Base-by-base conservation (phyloP, 805 yeast genomes). In the Ogataea neopini region DNA sequence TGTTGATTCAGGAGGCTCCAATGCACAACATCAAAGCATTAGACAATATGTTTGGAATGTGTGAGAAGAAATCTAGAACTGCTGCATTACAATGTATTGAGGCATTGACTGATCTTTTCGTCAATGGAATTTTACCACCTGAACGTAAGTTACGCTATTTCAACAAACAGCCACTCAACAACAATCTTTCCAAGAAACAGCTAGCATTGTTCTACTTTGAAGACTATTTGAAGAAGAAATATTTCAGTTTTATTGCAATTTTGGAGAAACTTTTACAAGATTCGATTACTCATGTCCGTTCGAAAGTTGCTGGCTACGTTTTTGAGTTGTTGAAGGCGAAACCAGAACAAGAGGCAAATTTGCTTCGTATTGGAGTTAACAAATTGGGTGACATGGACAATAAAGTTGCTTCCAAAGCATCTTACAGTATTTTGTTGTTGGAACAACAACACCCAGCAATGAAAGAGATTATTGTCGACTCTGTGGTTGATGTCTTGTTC, bases 341-440 rank as follows among this genome's bases (percentile, higher is more conserved):
- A 66, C 98, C 99, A 3, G 99, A 94, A 71, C 99, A 94, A 73
- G 99, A 94, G 67, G 95, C 84, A 44, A 94, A 94, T 66, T 72
- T 94, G 55, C 74, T 94, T 59, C 79, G 90, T 58, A 74, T 94
- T 45, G 96, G 96, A 44, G 94, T 90, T 39, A 94, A 94, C 67
- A 94, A 94, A 65, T 74, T 94, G 30, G 99, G 99, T 69, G 99
- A 94, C 64, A 78, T 79, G 37, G 97, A 92, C 53, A 86, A 88
- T 52, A 89, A 89, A 63, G 96, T 94, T 4, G 81, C 95, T 1
- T 86, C 98, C 0, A 88, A 88, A 62, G 81, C 96, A 1, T 90
- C 97, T 4, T 88, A 80, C 65, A 83, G 84, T 53, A 70, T 94
- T 39, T 74, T 91, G 53, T 84, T 85, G 58, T 69, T 90, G 35